These are phyloP conservation scores for Thelonectria blattea DNA, from an alignment of 2,329 filamentous ascomycete genomes.

Conservation along the genomic window DNA sequence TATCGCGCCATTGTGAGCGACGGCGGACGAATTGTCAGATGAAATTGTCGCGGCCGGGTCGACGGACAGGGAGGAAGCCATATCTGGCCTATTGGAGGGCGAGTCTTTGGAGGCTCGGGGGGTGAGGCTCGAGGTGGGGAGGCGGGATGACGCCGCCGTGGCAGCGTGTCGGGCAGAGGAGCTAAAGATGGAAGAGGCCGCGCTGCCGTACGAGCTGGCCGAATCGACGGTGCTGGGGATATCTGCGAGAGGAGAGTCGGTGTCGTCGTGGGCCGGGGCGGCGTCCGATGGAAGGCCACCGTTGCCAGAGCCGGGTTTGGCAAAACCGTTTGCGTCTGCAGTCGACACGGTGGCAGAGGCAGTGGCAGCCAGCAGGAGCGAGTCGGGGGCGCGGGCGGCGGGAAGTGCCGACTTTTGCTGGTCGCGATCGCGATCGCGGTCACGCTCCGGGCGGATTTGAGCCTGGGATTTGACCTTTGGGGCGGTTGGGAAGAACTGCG, in stretches of 20 bases:
- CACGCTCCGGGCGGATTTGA: slow-evolving; percentile 43
- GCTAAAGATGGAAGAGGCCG: slow-evolving; percentile 75
- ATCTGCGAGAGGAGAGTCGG: slow-evolving; percentile 67
- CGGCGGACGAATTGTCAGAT: slow-evolving; percentile 37
- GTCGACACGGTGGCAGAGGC: slow-evolving; percentile 30
- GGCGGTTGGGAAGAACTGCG: slow-evolving; percentile 84
- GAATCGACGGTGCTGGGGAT: slow-evolving; percentile 74
- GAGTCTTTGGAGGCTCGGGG: slow-evolving; percentile 60
- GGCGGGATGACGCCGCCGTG: slow-evolving; percentile 50
- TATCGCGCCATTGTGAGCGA: slow-evolving; percentile 43
- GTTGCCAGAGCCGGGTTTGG: slow-evolving; percentile 28
- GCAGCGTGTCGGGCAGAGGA: slow-evolving; percentile 49
- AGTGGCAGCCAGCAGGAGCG: slow-evolving; percentile 22
- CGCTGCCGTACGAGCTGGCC: slow-evolving; percentile 73
- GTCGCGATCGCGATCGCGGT: slow-evolving; percentile 43
- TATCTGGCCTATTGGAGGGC: slow-evolving; percentile 60
- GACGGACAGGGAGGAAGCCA: slow-evolving; percentile 58
- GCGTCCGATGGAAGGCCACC: slow-evolving; percentile 36
- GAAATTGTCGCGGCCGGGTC: slow-evolving; percentile 41
- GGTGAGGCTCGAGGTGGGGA: slow-evolving; percentile 53
- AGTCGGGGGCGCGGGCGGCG: slow-evolving; percentile 33
- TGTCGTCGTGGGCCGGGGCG: slow-evolving; percentile 54
- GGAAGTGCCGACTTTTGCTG: slow-evolving; percentile 36
- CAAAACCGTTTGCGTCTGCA: slow-evolving; percentile 33
- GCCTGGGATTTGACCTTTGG: slow-evolving; percentile 64